Base-by-base conservation (phyloP, 1,139 yeast genomes). In the Yamadazyma diddensiae region DNA sequence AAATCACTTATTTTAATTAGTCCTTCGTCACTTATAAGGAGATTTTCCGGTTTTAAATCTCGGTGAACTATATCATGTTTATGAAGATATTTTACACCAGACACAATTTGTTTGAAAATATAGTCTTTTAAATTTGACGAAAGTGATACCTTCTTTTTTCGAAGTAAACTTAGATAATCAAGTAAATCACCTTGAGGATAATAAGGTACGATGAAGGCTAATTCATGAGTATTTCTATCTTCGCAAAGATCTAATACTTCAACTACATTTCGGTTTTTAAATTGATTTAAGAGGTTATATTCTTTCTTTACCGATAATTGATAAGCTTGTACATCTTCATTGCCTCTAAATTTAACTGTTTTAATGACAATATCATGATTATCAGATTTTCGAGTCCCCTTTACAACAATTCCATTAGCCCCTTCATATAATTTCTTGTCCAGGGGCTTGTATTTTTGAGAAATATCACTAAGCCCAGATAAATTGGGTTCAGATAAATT, bases 41-140 rank as follows among this genome's bases (percentile, higher is more conserved):
- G 59, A 45, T 76, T 76, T 42, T 75, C 81, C 1, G 80, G 80
- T 45, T 76, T 76, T 29, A 76, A 52, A 44, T 76, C 82, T 11
- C 80, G 52, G 47, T 76, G 82, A 4, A 61, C 70, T 4, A 76
- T 64, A 12, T 55, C 52, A 15, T 59, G 52, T 5, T 52, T 37
- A 46, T 76, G 82, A 22, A 76, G 50, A 41, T 52, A 70, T 26
- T 60, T 54, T 6, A 74, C 71, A 0, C 74, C 79, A 30, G 58
- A 57, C 8, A 69, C 55, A 3, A 73, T 59, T 41, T 73, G 77
- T 45, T 65, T 63, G 49, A 74, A 74, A 1, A 73, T 49, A 15
- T 62, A 57, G 43, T 74, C 79, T 35, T 67, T 69, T 30, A 67
- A 38, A 37, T 62, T 58, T 13, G 61, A 36, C 10, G 57, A 46